Base-by-base conservation (phyloP, 2,329 filamentous ascomycete genomes). In the Xylariaceae sp. region DNA sequence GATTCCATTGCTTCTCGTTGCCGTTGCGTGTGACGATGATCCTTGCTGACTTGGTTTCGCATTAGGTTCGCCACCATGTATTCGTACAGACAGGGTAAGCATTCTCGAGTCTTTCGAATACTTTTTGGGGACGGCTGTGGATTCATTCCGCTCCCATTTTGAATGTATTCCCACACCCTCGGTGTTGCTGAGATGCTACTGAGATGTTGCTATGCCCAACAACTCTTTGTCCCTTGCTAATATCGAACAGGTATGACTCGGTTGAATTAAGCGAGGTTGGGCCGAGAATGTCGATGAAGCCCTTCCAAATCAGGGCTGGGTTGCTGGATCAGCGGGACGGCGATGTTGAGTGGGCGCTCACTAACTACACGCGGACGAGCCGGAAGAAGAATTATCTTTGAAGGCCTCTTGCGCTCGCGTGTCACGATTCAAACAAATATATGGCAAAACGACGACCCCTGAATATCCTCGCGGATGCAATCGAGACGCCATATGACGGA, bases 341-440 rank as follows among this genome's bases (percentile, higher is more conserved):
- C 3, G 94, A 99, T 72, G 85, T 95, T 3, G 94, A 99, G 73
- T 99, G 94, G 94, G 88, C 94, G 60, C 78, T 99, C 60, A 95
- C 89, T 58, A 92, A 96, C 69, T 99, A 96, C 72, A 99, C 92
- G 6, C 80, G 94, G 63, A 97, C 92, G 11, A 86, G 87, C 65
- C 85, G 85, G 74, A 97, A 97, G 83, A 96, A 96, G 84, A 90
- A 95, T 68, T 96, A 95, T 68, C 79, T 96, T 52, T 96, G 73
- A 84, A 39, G 26, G 26, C 29, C 12, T 26, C 5, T 31, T 27
- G 19, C 44, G 9, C 7, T 39, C 26, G 34, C 37, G 51, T 41
- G n/a, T 43, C 27, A 29, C 9, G 26, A 37, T 37, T 61, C 37
- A 65, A 32, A 66, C 37, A 45, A 64, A 65, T 29, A 60, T 34